Evolutionary conservation across 192 early-diverging fungal species (phyloP).

Genomic region (Gamsiella multidivaricata): DNA sequence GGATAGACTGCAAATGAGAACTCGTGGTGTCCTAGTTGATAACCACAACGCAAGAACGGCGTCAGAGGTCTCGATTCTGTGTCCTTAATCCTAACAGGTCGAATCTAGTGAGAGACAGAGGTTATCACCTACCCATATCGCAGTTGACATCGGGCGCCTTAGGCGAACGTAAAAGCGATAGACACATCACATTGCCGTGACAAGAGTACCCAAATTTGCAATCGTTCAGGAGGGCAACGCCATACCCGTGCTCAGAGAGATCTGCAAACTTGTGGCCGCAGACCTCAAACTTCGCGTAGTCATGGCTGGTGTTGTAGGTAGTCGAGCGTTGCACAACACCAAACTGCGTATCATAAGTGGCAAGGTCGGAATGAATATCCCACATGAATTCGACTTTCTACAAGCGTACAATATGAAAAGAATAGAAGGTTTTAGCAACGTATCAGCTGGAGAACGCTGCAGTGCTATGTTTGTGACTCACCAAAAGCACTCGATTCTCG

Average conservation of each 20-base stretch:
- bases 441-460: neutral
- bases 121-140: slow-evolving; percentile 65
- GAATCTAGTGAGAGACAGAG: too few species aligned
- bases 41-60: too few species aligned
- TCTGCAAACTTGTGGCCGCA: slow-evolving; percentile 98
- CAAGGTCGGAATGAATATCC: slow-evolving; percentile 80
- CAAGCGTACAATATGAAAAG: slow-evolving; percentile 2
- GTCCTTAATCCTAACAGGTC: too few species aligned
- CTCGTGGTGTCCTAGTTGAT: slow-evolving; percentile 77
- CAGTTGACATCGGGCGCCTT: slow-evolving; percentile 80
- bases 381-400: slow-evolving; percentile 94
- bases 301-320: slow-evolving; percentile 95
- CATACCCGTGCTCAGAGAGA: slow-evolving; percentile 95
- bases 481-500: slow-evolving; percentile 71
- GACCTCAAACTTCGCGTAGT: slow-evolving; percentile 94
- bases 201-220: slow-evolving; percentile 96
- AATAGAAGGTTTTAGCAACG: neutral
- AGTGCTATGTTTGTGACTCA: neutral
- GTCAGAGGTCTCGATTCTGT: too few species aligned
- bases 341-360: slow-evolving; percentile 97
- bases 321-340: slow-evolving; percentile 93
- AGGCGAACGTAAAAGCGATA: slow-evolving; percentile 90
- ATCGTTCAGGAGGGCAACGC: slow-evolving; percentile 94
- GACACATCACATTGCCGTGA: slow-evolving; percentile 80
- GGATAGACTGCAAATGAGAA: slow-evolving; percentile 94